Base-by-base conservation (phyloP, 2,329 filamentous ascomycete species). In the Diaporthe sp. region DNA sequence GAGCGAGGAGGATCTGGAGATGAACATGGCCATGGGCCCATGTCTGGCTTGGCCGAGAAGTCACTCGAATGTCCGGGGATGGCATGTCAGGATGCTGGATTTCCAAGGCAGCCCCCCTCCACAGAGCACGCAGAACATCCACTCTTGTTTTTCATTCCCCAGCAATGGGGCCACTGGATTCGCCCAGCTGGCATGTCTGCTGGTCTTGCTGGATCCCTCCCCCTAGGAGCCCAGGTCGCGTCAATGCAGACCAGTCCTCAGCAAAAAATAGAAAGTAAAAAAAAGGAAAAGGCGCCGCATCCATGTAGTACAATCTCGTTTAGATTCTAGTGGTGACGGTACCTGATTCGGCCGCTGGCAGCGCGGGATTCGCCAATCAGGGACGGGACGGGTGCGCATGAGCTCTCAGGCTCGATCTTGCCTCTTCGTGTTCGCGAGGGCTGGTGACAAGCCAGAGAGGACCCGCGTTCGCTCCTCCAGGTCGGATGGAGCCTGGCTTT, bases 261-360 rank as follows among this genome's bases (percentile, higher is more conserved):
- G 65, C 49, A 68, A 2, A 51, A 53, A 55, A 70, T 70, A 70
- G 34, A 37, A 37, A 12, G 44, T 3, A 37, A 9, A 31, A n/a
- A 55, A 44, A 51, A 42, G 53, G 8, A 47, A 72, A 42, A 58
- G 60, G 73, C 70, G 42, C 28, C 25, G 37, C 47, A 57, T 55
- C 58, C 58, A 47, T 73, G 71, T 57, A 31, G 58, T 25, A 70
- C 37, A 65, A 73, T 73, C 49, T 73, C 71, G 71, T 73, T 61
- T 73, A 73, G 25, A 73, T 34, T 65, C 65, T 39, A 37, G 58
- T 61, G 51, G 71, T 53, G 61, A 73, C 10, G 71, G 51, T 73
- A 65, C 58, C 71, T 60, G 71, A 73, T 73, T 55, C 71, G 71
- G 71, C 71, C 37, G 60, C 28, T 6, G 58, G 39, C 22, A 28